Conservation (phyloP, 2,329 filamentous ascomycete genomes). For the Nectriaceae sp. region DNA sequence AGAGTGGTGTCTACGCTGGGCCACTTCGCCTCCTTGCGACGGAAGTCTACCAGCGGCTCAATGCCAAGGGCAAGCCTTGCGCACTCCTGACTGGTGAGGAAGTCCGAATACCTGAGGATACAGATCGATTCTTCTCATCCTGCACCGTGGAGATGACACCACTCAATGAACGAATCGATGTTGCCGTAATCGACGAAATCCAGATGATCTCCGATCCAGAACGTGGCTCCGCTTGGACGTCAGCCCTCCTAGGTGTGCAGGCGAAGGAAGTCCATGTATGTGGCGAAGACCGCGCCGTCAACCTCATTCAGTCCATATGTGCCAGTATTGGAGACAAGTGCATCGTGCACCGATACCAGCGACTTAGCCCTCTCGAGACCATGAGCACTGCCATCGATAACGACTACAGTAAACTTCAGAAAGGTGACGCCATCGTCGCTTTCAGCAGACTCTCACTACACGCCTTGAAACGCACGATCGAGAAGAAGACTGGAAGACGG, state of each 20-base stretch:
- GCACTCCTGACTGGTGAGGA: conserved; percentile 92
- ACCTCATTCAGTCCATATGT: conserved; percentile 76
- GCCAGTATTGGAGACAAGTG: conserved; percentile 80
- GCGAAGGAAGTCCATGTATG: conserved; percentile 92
- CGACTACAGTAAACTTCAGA: conserved; percentile 68
- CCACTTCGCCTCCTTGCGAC: conserved; percentile 87
- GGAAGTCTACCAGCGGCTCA: conserved; percentile 89
- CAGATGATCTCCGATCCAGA: conserved; percentile 87
- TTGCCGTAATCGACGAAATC: conserved; percentile 97
- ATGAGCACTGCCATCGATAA: conserved; percentile 64
- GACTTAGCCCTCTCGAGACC: conserved; percentile 75
- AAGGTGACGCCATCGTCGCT: conserved; percentile 87
- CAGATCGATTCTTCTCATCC: conserved; percentile 65
- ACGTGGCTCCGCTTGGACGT: conserved; percentile 93
- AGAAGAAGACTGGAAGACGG: conserved; percentile 71
- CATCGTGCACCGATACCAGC: conserved; percentile 78
- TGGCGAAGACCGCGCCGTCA: conserved; percentile 81
- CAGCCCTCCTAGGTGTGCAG: conserved; percentile 82
- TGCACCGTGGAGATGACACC: conserved; percentile 92
- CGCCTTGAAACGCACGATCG: conserved; percentile 74
- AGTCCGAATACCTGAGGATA: conserved; percentile 65
- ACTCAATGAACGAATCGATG: conserved; percentile 64
- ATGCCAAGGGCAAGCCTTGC: conserved; percentile 74
- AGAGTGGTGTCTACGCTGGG: conserved; percentile 84
- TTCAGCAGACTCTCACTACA: conserved; percentile 87